phyloP scores from a whole-genome alignment of 495 filamentous ascomycete genomes.

The Niebla homalea region DNA sequence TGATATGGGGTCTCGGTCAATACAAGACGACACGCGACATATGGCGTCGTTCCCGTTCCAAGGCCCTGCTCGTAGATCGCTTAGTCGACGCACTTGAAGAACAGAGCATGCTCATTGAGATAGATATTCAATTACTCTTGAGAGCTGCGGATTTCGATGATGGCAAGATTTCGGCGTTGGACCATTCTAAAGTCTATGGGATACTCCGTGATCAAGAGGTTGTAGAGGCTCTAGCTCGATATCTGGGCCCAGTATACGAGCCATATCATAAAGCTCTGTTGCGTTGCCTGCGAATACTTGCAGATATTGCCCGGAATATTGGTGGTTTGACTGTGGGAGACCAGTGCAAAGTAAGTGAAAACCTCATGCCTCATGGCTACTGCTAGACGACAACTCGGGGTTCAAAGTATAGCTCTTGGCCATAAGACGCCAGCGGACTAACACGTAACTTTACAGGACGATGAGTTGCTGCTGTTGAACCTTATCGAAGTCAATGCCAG shows the following conservation, averaged over 20 bases:
- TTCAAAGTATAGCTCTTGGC: background rate
- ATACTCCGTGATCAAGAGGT: background rate
- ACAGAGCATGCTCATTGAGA: slow-evolving; percentile 1
- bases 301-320: slow-evolving; percentile 1
- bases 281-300: background rate
- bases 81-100: slow-evolving; percentile 7
- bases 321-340: background rate
- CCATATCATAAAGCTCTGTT: background rate
- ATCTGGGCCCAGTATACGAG: background rate
- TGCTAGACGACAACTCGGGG: too few relatives aligned
- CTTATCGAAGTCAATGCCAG: background rate
- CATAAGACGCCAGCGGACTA: too few relatives aligned
- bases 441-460: background rate
- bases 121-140: slow-evolving; percentile 2
- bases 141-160: background rate
- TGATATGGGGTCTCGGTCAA: slow-evolving; percentile 25
- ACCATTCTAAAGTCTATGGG: background rate
- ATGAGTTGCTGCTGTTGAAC: background rate
- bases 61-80: background rate
- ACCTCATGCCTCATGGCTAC: background rate
- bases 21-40: slow-evolving; percentile 17
- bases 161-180: background rate
- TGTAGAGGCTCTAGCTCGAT: background rate
- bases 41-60: background rate
- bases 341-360: background rate